phyloP scores from a whole-genome alignment of 257 asterid species.

The Mentha longifolia region DNA sequence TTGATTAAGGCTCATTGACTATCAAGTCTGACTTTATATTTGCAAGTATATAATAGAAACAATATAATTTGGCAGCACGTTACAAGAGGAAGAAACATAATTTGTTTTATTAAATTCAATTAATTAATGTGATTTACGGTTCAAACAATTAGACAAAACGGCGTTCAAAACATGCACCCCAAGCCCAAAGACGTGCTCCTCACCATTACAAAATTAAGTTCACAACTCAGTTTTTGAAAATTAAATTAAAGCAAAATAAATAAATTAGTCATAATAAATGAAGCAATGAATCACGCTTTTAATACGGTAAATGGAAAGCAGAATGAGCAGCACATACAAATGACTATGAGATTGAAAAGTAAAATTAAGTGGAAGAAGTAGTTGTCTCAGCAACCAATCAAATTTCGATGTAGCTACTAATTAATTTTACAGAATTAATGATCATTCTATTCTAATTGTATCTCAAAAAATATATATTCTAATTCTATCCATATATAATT shows the following conservation, averaged over 20 bases:
- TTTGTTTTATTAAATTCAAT: no score
- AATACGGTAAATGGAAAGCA: no score
- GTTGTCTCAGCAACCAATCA: background rate
- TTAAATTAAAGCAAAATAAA: background rate
- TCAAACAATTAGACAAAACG: constrained; percentile 22
- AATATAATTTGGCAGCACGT: constrained; percentile 26
- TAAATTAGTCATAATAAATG: background rate
- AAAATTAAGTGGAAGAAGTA: background rate
- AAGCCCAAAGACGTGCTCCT: constrained; percentile 7
- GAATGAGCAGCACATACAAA: no score
- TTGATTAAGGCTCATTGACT: constrained; percentile 3
- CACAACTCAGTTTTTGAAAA: background rate
- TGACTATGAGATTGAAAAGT: no score
- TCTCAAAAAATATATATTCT: no score
- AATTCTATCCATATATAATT: no score
- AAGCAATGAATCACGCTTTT: background rate
- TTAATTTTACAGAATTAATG: background rate
- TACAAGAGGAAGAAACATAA: no score
- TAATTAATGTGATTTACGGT: background rate
- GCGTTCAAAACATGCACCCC: constrained; percentile 8
- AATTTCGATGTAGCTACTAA: background rate
- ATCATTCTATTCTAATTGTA: no score
- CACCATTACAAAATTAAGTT: constrained; percentile 8
- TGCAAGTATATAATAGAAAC: background rate
- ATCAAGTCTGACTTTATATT: background rate